phyloP scores from a whole-genome alignment of 2,329 filamentous ascomycete genomes.

The Lecanoromycetidae sp. region DNA sequence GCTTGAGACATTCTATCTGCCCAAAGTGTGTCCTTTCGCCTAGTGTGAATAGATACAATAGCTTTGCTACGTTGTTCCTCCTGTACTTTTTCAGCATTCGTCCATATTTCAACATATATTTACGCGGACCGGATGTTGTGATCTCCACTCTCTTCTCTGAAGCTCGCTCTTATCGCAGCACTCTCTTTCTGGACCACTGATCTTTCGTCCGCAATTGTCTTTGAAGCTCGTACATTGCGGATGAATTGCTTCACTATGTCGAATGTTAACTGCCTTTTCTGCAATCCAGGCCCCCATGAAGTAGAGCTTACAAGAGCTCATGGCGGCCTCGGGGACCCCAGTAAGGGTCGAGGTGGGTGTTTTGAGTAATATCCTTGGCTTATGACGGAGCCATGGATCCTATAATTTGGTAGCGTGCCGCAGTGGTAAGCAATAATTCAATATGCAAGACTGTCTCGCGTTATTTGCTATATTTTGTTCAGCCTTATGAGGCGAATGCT shows the following conservation, averaged over 20 bases:
- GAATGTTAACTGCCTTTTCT: conserved; percentile 1
- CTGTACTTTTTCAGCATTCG: conserved; percentile 37
- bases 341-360: not conserved
- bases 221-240: conserved; percentile 93
- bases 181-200: conserved; percentile 99
- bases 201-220: conserved; percentile 97
- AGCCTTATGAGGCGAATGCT: not conserved
- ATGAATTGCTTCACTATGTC: conserved; percentile 96
- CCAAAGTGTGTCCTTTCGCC: conserved; percentile 97
- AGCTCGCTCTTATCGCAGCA: conserved; percentile 91
- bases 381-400: not conserved
- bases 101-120: not conserved
- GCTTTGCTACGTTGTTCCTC: conserved; percentile 96
- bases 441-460: conserved; percentile 3
- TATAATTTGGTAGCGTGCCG: not conserved
- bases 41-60: conserved; percentile 94
- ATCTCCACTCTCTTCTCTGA: conserved; percentile 91
- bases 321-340: conserved; percentile 28
- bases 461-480: not conserved
- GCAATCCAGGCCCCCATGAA: conserved; percentile 10
- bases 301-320: conserved; percentile 44
- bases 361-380: not conserved
- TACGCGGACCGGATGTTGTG: conserved; percentile 72
- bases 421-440: not conserved
- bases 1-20: conserved; percentile 97